Percentiles rank a stretch among this genome's conserved stretches.
Conservation (phyloP, 306 rosid species). For the Cicer arietinum region DNA sequence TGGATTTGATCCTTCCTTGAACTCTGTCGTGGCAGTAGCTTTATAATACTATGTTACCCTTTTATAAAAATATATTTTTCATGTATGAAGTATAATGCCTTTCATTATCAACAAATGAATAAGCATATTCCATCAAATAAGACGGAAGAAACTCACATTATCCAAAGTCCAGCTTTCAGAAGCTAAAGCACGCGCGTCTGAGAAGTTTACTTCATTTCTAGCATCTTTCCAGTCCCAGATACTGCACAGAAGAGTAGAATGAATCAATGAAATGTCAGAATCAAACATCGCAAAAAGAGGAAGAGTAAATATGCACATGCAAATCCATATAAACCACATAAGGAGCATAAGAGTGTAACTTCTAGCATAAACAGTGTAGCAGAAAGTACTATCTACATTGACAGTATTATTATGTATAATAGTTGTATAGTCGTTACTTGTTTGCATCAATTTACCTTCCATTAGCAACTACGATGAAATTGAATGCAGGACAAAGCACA, state of each 20-base stretch:
- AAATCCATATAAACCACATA: constrained; percentile 34
- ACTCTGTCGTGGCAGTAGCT: neutral
- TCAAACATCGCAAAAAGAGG: neutral
- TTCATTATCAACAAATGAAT: constrained; percentile 2
- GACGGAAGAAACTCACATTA: constrained; percentile 58
- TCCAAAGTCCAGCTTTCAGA: constrained; percentile 74
- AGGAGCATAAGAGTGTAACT: constrained; percentile 24
- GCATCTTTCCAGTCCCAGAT: constrained; percentile 89
- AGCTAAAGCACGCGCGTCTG: constrained; percentile 78
- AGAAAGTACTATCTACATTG: neutral
- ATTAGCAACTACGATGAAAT: constrained; percentile 12
- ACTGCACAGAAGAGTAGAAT: constrained; percentile 48
- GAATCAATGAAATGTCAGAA: constrained; percentile 35
- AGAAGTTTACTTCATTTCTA: constrained; percentile 67
- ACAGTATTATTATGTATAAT: neutral
- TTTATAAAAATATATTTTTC: neutral
- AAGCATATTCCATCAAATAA: constrained; percentile 36
- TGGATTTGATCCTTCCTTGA: neutral
- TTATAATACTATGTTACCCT: neutral
- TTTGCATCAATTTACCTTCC: constrained; percentile 25
- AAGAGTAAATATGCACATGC: constrained; percentile 26
- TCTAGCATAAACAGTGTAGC: neutral
- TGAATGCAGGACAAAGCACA: constrained; percentile 11
- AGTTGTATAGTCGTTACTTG: constrained; percentile 5
- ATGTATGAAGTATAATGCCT: constrained; percentile 1